Evolutionary conservation across 2,329 filamentous ascomycete genomes (phyloP).

Genomic region (Simplicillium sp.): DNA sequence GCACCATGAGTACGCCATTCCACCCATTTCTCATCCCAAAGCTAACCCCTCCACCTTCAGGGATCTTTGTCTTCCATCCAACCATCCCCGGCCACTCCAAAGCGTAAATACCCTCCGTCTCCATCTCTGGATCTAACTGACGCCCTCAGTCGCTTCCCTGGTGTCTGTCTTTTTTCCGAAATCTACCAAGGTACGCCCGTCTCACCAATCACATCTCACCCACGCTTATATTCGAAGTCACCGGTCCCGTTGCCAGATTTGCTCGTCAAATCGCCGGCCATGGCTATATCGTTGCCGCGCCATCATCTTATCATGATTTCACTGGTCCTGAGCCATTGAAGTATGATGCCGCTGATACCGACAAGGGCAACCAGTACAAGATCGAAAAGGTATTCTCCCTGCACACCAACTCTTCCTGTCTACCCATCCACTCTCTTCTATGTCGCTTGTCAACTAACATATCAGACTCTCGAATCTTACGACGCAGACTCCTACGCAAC

Average conservation of each 20-base stretch:
- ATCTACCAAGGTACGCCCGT: slow-evolving; percentile 74
- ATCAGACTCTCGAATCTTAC: slow-evolving; percentile 70
- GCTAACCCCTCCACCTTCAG: slow-evolving; percentile 31
- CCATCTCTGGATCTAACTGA: not conserved
- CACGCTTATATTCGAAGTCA: slow-evolving; percentile 45
- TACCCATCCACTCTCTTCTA: not conserved
- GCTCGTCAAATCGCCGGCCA: slow-evolving; percentile 86
- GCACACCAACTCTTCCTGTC: not conserved
- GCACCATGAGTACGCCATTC: slow-evolving; percentile 37
- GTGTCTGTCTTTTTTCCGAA: slow-evolving; percentile 82
- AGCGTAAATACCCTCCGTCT: slow-evolving; percentile 44
- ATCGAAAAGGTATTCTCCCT: slow-evolving; percentile 53
- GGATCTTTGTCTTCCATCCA: slow-evolving; percentile 84
- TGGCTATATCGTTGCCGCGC: slow-evolving; percentile 86
- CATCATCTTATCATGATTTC: slow-evolving; percentile 90
- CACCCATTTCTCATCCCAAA: not conserved
- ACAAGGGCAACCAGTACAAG: slow-evolving; percentile 81
- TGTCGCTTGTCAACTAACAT: not conserved
- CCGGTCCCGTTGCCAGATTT: slow-evolving; percentile 81
- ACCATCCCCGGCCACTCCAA: slow-evolving; percentile 77
- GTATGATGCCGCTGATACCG: slow-evolving; percentile 82
- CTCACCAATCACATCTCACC: not conserved
- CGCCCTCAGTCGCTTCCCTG: slow-evolving; percentile 59
- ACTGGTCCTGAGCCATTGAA: slow-evolving; percentile 72
- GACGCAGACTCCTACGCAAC: slow-evolving; percentile 66